These are phyloP conservation scores for Teratosphaeria nubilosa DNA, from an alignment of 2,329 filamentous ascomycete species.

Conservation along the genomic window DNA sequence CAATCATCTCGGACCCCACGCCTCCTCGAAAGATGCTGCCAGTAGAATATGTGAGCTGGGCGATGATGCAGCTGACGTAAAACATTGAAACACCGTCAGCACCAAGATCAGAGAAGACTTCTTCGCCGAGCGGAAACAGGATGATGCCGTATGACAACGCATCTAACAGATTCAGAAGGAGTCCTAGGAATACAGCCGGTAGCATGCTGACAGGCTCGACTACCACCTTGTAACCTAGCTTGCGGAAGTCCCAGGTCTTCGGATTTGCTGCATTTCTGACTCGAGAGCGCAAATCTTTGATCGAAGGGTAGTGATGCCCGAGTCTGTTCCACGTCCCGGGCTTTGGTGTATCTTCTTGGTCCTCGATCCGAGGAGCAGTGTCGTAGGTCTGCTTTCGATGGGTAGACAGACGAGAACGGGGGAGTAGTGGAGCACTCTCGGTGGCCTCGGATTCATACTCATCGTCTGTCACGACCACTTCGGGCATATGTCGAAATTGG, in stretches of 20 bases:
- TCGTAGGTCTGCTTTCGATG: conserved; percentile 14
- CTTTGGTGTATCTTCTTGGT: conserved; percentile 11
- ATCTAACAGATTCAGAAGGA: conserved; percentile 87
- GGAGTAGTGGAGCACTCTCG: conserved; percentile 29
- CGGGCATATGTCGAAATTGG: conserved; percentile 8
- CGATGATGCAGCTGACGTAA: conserved; percentile 93
- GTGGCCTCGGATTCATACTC: conserved; percentile 8
- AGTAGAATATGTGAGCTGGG: conserved; percentile 81
- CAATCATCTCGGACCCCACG: conserved; percentile 94
- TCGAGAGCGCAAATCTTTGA: conserved; percentile 6
- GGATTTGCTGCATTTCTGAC: conserved; percentile 42
- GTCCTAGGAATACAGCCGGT: conserved; percentile 77
- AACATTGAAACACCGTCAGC: conserved; percentile 97
- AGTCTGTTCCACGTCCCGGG: conserved; percentile 20
- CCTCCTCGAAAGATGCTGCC: conserved; percentile 85
- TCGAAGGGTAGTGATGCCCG: conserved; percentile 20
- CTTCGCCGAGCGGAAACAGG: conserved; percentile 79
- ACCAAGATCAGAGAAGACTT: conserved; percentile 75
- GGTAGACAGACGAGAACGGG: conserved; percentile 16
- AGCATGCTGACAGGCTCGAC: conserved; percentile 60
- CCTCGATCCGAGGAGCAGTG: conserved; percentile 12
- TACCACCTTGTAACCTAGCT: conserved; percentile 54
- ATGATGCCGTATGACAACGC: conserved; percentile 88
- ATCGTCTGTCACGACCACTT: conserved; percentile 20
- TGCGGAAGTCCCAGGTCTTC: conserved; percentile 59